Conservation (phyloP, 306 rosid species). For the Purshia tridentata region DNA sequence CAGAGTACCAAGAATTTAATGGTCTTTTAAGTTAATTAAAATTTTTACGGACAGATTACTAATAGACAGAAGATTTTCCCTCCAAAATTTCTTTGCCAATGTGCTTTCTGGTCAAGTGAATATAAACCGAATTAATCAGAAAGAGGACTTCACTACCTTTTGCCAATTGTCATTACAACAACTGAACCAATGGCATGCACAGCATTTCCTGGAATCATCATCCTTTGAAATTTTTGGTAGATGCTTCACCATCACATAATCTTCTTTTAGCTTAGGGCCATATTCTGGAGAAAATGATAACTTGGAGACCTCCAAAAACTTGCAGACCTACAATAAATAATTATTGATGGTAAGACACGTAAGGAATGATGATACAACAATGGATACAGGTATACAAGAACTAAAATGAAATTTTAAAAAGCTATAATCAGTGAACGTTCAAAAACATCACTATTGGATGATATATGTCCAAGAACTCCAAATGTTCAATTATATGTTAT, state of each 20-base stretch:
- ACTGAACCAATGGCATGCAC: conserved; percentile 61
- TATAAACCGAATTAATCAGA: conserved; percentile 10
- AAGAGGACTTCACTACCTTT: conserved; percentile 55
- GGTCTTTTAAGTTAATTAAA: neutral
- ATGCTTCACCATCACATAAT: conserved; percentile 93
- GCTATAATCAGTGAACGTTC: neutral
- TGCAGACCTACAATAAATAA: conserved; percentile 73
- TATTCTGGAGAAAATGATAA: conserved; percentile 93
- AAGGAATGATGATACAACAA: neutral
- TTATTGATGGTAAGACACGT: conserved; percentile 26
- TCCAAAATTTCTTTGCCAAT: neutral
- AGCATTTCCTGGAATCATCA: conserved; percentile 73
- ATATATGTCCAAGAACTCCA: neutral
- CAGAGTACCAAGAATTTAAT: neutral
- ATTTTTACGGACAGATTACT: neutral
- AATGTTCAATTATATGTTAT: neutral
- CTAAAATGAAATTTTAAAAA: conserved; percentile 16
- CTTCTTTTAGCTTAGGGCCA: conserved; percentile 95
- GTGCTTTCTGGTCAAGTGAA: neutral
- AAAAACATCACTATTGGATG: neutral
- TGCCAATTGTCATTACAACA: conserved; percentile 99
- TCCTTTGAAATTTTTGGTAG: conserved; percentile 65
- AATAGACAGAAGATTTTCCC: neutral
- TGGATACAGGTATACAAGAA: neutral
- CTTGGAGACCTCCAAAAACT: conserved; percentile 93